Percentiles rank a stretch among this genome's conserved stretches.
Conservation (phyloP, 768 basidiomycete genomes). For the Gautieria morchelliformis region DNA sequence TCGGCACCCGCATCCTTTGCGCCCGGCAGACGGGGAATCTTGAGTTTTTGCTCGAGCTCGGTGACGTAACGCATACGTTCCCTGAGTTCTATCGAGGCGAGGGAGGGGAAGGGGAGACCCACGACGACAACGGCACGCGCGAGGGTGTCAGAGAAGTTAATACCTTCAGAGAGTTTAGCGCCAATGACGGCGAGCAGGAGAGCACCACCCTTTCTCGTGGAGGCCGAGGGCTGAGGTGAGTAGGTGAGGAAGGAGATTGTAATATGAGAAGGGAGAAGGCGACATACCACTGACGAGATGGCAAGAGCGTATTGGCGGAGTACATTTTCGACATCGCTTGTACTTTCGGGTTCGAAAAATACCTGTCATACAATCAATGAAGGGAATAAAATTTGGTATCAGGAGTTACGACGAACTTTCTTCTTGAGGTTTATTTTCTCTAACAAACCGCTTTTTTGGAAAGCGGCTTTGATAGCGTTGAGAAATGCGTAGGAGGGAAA, state of each 20-base stretch:
- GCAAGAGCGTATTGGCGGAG: slow-evolving; percentile 64
- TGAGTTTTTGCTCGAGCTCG: slow-evolving; percentile 37
- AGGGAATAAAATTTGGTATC: not conserved
- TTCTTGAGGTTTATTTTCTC: slow-evolving; percentile 62
- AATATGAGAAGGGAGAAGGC: not conserved
- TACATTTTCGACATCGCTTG: slow-evolving; percentile 59
- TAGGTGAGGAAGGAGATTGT: slow-evolving; percentile 8
- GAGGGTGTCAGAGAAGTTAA: slow-evolving; percentile 65
- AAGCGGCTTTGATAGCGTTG: slow-evolving; percentile 51
- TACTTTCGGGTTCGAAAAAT: slow-evolving; percentile 82
- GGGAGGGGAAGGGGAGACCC: slow-evolving; percentile 89
- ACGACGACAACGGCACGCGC: slow-evolving; percentile 82
- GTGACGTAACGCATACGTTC: slow-evolving; percentile 89
- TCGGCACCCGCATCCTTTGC: slow-evolving; percentile 65
- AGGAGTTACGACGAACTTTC: slow-evolving; percentile 36
- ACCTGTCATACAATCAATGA: slow-evolving; percentile 35
- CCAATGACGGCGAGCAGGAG: slow-evolving; percentile 91
- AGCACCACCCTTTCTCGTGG: slow-evolving; percentile 40
- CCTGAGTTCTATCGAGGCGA: slow-evolving; percentile 80
- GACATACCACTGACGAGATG: slow-evolving; percentile 13
- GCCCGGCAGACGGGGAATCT: slow-evolving; percentile 23
- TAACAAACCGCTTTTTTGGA: slow-evolving; percentile 55
- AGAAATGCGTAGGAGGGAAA: slow-evolving; percentile 87
- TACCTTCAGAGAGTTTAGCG: slow-evolving; percentile 93
- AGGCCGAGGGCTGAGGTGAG: not conserved